phyloP scores from a whole-genome alignment of 2,329 filamentous ascomycete species.

The Ceratocystiopsis sp. region DNA sequence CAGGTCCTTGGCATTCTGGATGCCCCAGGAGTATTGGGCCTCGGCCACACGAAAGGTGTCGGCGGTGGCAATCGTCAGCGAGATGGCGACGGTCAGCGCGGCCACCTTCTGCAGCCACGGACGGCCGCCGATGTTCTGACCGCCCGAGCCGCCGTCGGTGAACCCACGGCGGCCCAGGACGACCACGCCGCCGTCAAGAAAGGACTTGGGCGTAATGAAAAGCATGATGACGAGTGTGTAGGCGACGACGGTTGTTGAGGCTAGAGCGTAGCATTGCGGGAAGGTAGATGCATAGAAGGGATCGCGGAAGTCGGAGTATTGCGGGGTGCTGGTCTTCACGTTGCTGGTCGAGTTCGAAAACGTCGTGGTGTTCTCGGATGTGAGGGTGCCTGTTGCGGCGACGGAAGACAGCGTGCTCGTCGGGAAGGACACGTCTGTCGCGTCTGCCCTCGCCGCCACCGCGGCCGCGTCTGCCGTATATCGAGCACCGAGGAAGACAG shows the following conservation, averaged over 20 bases:
- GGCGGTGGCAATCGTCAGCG: constrained; percentile 80
- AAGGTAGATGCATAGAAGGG: constrained; percentile 91
- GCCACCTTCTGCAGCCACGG: constrained; percentile 86
- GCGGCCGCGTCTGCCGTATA: background rate
- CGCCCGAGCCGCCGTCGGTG: constrained; percentile 61
- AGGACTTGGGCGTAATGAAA: constrained; percentile 85
- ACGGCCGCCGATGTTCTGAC: constrained; percentile 74
- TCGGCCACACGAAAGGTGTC: constrained; percentile 80
- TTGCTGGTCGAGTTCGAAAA: too few relatives aligned
- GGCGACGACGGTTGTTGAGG: constrained; percentile 75
- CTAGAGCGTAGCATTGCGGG: constrained; percentile 83
- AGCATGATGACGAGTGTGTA: constrained; percentile 91
- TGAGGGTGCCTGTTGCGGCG: background rate
- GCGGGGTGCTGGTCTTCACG: constrained; percentile 13
- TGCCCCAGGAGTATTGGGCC: constrained; percentile 60
- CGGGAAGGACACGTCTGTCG: too few relatives aligned
- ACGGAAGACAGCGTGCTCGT: background rate
- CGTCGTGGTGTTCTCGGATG: too few relatives aligned
- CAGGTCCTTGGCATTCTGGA: constrained; percentile 61
- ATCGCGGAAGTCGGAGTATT: constrained; percentile 52
- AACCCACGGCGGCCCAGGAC: constrained; percentile 69
- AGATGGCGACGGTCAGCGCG: constrained; percentile 58
- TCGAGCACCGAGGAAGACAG: constrained; percentile 19
- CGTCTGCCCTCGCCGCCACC: background rate
- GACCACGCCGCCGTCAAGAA: constrained; percentile 70